Conservation (phyloP, 2,329 filamentous ascomycete species). For the Botrytis cinerea region DNA sequence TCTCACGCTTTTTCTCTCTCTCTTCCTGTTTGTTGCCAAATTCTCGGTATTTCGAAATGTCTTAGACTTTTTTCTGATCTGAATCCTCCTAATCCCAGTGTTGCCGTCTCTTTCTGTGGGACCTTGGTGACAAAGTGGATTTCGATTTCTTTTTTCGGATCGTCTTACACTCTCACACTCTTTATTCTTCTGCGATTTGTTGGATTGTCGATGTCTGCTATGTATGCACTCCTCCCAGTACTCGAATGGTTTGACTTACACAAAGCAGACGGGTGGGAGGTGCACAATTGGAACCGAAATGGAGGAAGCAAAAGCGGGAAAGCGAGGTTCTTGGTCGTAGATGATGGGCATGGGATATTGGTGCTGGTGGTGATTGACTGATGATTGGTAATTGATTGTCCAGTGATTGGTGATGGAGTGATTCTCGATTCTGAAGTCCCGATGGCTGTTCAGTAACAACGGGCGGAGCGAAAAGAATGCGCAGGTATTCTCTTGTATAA, state of each 20-base stretch:
- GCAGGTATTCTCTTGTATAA: not conserved
- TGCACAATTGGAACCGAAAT: not conserved
- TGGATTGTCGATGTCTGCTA: not conserved
- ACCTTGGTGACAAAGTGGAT: constrained; percentile 7
- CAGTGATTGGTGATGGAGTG: not conserved
- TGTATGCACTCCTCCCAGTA: not conserved
- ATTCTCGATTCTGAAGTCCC: not conserved
- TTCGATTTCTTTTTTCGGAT: not conserved
- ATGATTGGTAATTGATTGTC: not conserved
- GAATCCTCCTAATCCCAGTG: not conserved
- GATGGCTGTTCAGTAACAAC: not conserved
- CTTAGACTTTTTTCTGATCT: not conserved
- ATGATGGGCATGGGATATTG: not conserved
- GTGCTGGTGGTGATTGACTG: not conserved
- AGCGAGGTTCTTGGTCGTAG: not conserved
- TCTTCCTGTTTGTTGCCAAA: constrained; percentile 7
- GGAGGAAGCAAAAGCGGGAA: not conserved
- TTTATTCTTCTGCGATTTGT: not conserved
- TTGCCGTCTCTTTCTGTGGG: constrained; percentile 16
- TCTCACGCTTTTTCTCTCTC: not conserved
- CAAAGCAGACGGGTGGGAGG: not conserved
- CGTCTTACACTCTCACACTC: constrained; percentile 1
- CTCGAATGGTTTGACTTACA: not conserved
- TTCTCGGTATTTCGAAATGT: constrained; percentile 12
- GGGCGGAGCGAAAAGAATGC: not conserved